A percentile compares a stretch with the other conserved stretches of the same genome.
These are phyloP conservation scores for Plasmodium sp. DNA, from an alignment of 169 alveolate genomes.

Conservation along the genomic window DNA sequence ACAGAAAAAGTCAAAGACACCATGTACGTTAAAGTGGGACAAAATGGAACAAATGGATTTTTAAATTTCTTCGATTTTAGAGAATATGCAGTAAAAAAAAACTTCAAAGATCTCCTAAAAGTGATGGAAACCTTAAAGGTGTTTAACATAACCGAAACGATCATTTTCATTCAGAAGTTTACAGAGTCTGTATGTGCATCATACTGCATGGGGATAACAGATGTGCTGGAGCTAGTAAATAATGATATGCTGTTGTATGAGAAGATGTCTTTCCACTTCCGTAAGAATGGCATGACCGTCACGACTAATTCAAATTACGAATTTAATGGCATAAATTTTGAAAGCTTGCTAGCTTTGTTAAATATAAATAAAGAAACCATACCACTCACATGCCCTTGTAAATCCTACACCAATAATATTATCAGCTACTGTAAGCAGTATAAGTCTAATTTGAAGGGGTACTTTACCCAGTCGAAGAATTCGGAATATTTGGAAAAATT, in stretches of 20 bases:
- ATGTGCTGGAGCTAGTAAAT: constrained; percentile 29
- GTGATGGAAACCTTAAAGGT: constrained; percentile 26
- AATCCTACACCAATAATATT: constrained; percentile 9
- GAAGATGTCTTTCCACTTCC: constrained; percentile 12
- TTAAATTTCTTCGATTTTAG: constrained; percentile 59
- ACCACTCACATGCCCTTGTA: constrained; percentile 46
- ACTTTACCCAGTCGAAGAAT: background rate
- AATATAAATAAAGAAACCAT: constrained; percentile 42
- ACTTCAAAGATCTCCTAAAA: constrained; percentile 3
- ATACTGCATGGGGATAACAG: constrained; percentile 53
- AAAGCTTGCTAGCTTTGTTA: constrained; percentile 2
- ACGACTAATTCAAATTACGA: background rate
- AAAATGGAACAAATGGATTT: constrained; percentile 39
- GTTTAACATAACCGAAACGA: constrained; percentile 23
- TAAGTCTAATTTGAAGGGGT: background rate
- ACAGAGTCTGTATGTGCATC: constrained; percentile 47
- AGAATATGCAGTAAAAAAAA: constrained; percentile 1
- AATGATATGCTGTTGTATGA: constrained; percentile 45
- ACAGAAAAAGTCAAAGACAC: background rate
- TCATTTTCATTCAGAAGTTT: constrained; percentile 31
- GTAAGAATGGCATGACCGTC: constrained; percentile 8
- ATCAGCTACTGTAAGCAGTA: constrained; percentile 22
- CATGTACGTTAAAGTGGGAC: constrained; percentile 50
- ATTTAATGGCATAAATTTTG: background rate
- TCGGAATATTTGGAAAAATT: constrained; percentile 6